A percentile compares a stretch with the other conserved stretches of the same genome.
These are phyloP conservation scores for Solanum hybrid DNA, from an alignment of 305 asterid genomes.

Conservation along the genomic window DNA sequence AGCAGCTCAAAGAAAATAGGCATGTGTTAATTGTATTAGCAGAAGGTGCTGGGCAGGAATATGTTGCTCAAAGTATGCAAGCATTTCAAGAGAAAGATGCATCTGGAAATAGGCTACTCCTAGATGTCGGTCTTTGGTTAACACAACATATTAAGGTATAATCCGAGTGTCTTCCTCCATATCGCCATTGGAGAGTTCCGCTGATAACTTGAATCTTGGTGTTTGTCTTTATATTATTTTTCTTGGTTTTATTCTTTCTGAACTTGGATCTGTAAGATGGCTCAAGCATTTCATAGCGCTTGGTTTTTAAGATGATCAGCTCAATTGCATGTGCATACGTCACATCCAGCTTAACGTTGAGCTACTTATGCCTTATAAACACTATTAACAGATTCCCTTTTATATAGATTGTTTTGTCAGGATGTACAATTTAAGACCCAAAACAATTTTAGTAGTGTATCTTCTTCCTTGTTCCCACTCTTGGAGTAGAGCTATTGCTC, in stretches of 20 bases:
- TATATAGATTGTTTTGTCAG: background rate
- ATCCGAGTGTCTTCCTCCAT: background rate
- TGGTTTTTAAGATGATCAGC: background rate
- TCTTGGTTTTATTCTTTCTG: background rate
- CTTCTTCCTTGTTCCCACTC: background rate
- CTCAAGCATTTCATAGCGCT: background rate
- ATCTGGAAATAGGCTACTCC: constrained; percentile 76
- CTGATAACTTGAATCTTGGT: background rate
- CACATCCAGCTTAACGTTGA: background rate
- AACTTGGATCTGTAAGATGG: background rate
- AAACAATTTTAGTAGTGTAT: background rate
- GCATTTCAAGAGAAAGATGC: constrained; percentile 70
- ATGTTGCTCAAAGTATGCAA: constrained; percentile 52
- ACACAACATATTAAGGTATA: constrained; percentile 79
- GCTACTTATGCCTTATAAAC: background rate
- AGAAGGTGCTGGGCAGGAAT: constrained; percentile 96
- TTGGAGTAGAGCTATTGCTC: background rate
- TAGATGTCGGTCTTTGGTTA: constrained; percentile 89
- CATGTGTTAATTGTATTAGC: constrained; percentile 82
- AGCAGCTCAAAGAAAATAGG: constrained; percentile 74
- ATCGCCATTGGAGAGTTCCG: background rate
- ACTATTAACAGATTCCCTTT: background rate
- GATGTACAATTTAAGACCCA: background rate
- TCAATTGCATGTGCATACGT: background rate
- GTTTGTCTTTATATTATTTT: background rate